Percentiles rank a stretch among this genome's conserved stretches.
These are phyloP conservation scores for Pseudocercospora macadamiae DNA, from an alignment of 2,329 filamentous ascomycete genomes.

Conservation along the genomic window DNA sequence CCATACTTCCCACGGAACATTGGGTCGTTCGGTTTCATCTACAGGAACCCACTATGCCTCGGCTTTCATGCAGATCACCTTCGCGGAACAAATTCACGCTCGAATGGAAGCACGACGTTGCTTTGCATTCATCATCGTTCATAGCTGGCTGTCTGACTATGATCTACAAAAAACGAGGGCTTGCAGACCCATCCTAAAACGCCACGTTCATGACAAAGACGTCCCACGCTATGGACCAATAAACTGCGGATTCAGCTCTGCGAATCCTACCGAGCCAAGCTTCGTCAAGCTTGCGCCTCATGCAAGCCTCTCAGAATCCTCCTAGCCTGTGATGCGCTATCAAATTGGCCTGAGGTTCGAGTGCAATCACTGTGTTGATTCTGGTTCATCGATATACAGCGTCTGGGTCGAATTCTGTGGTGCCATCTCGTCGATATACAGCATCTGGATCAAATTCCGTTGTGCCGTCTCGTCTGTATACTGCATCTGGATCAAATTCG, in stretches of 20 bases:
- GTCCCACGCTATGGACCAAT: background rate
- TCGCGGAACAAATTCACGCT: no score
- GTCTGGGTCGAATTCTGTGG: constrained; percentile 8
- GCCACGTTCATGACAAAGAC: background rate
- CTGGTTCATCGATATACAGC: background rate
- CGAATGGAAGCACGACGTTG: no score
- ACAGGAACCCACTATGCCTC: no score
- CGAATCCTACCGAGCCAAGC: background rate
- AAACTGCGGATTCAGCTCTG: background rate
- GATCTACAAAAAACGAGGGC: no score
- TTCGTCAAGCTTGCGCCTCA: background rate
- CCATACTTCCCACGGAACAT: no score
- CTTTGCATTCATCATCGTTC: no score
- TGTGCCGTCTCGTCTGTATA: constrained; percentile 9
- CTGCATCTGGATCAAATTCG: constrained; percentile 15
- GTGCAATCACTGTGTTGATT: no score
- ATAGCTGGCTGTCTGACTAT: no score
- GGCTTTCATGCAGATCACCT: no score
- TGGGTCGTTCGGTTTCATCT: no score
- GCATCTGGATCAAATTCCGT: constrained; percentile 13
- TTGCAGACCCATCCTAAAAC: no score
- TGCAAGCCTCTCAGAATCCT: background rate
- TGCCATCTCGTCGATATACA: constrained; percentile 4
- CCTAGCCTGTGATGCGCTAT: background rate
- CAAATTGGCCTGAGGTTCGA: no score